Conservation (phyloP, 768 basidiomycete species). For the Boletus subparvulus region DNA sequence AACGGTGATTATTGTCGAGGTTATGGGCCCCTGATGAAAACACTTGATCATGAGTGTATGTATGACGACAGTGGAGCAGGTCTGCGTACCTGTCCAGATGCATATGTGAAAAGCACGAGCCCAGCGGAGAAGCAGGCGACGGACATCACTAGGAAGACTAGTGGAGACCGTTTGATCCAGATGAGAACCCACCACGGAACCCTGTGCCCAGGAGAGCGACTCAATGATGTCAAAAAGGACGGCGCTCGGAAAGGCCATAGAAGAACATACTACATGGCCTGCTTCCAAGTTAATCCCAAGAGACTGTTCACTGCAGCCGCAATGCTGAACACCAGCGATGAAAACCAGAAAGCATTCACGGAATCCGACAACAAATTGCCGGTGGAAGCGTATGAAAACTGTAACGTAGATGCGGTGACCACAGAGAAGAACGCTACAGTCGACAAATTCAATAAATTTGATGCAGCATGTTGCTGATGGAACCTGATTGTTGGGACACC, state of each 20-base stretch:
- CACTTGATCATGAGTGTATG: slow-evolving; percentile 5
- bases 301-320: slow-evolving; percentile 54
- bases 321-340: slow-evolving; percentile 54
- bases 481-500: slow-evolving; percentile 56
- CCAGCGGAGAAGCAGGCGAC: slow-evolving; percentile 83
- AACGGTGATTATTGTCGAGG: slow-evolving; percentile 71
- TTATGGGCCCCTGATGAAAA: slow-evolving; percentile 49
- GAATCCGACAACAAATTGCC: slow-evolving; percentile 38
- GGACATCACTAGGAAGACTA: slow-evolving; percentile 81
- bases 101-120: slow-evolving; percentile 73
- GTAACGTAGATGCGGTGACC: slow-evolving; percentile 51
- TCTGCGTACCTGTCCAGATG: slow-evolving; percentile 60
- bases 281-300: slow-evolving; percentile 54
- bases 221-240: slow-evolving; percentile 27
- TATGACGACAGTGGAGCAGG: slow-evolving; percentile 23
- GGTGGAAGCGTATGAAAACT: slow-evolving; percentile 42
- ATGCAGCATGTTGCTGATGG: slow-evolving; percentile 51
- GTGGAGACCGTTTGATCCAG: slow-evolving; percentile 83
- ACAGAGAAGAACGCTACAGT: slow-evolving; percentile 57
- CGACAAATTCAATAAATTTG: slow-evolving; percentile 49
- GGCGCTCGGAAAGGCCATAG: slow-evolving; percentile 6
- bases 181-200: slow-evolving; percentile 65
- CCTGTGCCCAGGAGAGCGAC: slow-evolving; percentile 54
- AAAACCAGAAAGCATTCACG: slow-evolving; percentile 57
- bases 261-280: slow-evolving; percentile 52